These are phyloP conservation scores for Chaetomium sp. DNA, from an alignment of 2,329 filamentous ascomycete genomes.

Conservation along the genomic window DNA sequence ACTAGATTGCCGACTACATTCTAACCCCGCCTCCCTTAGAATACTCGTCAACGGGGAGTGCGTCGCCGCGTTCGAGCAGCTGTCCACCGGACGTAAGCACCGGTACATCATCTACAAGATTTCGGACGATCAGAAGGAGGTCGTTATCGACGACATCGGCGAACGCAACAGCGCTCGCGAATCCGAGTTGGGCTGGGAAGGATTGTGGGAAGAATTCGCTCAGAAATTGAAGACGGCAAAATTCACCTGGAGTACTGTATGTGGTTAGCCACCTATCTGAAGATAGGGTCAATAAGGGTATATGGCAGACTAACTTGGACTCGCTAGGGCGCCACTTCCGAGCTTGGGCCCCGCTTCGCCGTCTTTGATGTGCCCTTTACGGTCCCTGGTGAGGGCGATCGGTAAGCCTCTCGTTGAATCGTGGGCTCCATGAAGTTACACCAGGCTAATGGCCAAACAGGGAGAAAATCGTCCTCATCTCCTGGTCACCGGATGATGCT, in stretches of 20 bases:
- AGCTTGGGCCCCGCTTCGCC: slow-evolving; percentile 66
- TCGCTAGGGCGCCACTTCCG: slow-evolving; percentile 48
- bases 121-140: slow-evolving; percentile 73
- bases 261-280: slow-evolving; percentile 20
- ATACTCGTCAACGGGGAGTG: slow-evolving; percentile 67
- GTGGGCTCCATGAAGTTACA: background rate
- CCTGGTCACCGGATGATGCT: slow-evolving; percentile 78
- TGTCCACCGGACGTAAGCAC: slow-evolving; percentile 74
- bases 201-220: slow-evolving; percentile 60
- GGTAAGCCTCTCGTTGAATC: slow-evolving; percentile 39
- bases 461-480: slow-evolving; percentile 74
- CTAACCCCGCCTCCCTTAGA: slow-evolving; percentile 37
- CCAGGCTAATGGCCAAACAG: slow-evolving; percentile 30
- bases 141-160: slow-evolving; percentile 71
- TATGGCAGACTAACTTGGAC: background rate
- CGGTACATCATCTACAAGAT: slow-evolving; percentile 90
- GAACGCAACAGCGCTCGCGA: slow-evolving; percentile 45
- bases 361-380: slow-evolving; percentile 81
- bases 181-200: too few species aligned
- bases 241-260: slow-evolving; percentile 62
- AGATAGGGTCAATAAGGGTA: background rate
- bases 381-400: slow-evolving; percentile 64
- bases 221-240: slow-evolving; percentile 69
- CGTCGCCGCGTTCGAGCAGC: slow-evolving; percentile 66
- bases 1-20: too few species aligned